phyloP scores from a whole-genome alignment of 208 protist genomes.

The Acanthamoeba culbertsoni region DNA sequence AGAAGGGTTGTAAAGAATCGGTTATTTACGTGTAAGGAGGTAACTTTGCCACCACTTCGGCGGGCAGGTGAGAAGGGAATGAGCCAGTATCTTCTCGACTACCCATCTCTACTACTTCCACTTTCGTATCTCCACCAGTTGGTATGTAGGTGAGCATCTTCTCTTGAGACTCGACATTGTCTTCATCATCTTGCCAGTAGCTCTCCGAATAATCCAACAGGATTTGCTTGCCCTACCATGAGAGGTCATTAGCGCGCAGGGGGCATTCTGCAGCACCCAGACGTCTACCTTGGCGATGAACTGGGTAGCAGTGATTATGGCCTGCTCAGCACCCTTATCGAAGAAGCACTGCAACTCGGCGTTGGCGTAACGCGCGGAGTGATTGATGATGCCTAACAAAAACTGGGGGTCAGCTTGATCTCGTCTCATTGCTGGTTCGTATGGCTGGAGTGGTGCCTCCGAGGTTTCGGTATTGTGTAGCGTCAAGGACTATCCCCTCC shows the following conservation, averaged over 20 bases:
- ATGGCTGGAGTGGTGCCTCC: neutral
- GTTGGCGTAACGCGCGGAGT: slow-evolving; percentile 26
- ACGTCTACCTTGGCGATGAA: slow-evolving; percentile 10
- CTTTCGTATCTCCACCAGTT: neutral
- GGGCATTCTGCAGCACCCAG: neutral
- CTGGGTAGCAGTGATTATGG: slow-evolving; percentile 56
- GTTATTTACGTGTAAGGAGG: no score
- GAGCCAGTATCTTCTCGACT: neutral
- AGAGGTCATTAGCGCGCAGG: neutral
- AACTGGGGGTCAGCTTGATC: no score
- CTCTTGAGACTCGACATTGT: neutral
- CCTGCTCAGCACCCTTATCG: slow-evolving; percentile 43
- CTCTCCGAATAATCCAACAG: slow-evolving; percentile 52
- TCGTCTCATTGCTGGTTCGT: no score
- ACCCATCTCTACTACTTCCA: neutral
- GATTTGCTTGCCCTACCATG: slow-evolving; percentile 40
- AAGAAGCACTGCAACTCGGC: slow-evolving; percentile 63
- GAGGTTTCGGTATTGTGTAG: slow-evolving; percentile 17
- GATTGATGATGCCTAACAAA: slow-evolving; percentile 46
- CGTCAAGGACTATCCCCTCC: slow-evolving; percentile 38
- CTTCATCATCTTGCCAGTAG: slow-evolving; percentile 56
- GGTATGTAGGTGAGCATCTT: neutral
- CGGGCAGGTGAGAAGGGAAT: neutral
- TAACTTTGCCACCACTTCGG: neutral
- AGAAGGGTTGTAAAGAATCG: neutral